Conservation (phyloP, 352 stramenopile genomes). For the Pythium dissotocum region DNA sequence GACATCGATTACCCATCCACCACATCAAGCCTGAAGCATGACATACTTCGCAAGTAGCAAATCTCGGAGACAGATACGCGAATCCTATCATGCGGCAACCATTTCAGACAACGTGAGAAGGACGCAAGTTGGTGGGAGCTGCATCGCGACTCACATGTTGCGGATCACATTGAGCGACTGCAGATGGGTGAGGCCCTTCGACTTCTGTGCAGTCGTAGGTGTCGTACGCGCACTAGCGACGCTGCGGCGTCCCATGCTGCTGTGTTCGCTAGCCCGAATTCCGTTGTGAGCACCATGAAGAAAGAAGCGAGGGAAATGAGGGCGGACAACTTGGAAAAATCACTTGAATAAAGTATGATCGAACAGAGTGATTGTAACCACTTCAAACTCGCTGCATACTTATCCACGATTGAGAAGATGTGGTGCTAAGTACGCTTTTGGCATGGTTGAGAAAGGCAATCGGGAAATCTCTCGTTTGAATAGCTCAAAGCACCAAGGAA, state of each 20-base stretch:
- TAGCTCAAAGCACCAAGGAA: constrained; percentile 1
- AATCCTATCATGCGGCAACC: constrained; percentile 30
- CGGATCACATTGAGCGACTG: constrained; percentile 49
- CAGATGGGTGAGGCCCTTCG: constrained; percentile 30
- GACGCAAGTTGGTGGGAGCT: neutral
- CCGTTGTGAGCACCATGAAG: neutral
- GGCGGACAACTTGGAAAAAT: constrained; percentile 8
- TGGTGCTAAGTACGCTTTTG: neutral
- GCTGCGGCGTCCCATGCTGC: neutral
- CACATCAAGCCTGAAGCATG: neutral
- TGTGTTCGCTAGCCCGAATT: constrained; percentile 4
- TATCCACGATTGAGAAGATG: neutral
- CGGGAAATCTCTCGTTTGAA: no score
- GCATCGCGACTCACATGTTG: constrained; percentile 33
- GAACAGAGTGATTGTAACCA: constrained; percentile 22
- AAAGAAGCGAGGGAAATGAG: neutral
- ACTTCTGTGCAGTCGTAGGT: constrained; percentile 18
- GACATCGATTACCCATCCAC: neutral
- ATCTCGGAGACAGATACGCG: constrained; percentile 48
- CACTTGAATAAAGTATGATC: constrained; percentile 15
- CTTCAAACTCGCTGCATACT: constrained; percentile 18
- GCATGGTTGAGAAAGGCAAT: constrained; percentile 1
- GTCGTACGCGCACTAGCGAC: neutral
- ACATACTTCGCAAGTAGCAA: constrained; percentile 43
- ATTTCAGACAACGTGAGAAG: neutral